Base-by-base conservation (phyloP, 352 stramenopile genomes). In the Phytopythium cucurbitacearum region DNA sequence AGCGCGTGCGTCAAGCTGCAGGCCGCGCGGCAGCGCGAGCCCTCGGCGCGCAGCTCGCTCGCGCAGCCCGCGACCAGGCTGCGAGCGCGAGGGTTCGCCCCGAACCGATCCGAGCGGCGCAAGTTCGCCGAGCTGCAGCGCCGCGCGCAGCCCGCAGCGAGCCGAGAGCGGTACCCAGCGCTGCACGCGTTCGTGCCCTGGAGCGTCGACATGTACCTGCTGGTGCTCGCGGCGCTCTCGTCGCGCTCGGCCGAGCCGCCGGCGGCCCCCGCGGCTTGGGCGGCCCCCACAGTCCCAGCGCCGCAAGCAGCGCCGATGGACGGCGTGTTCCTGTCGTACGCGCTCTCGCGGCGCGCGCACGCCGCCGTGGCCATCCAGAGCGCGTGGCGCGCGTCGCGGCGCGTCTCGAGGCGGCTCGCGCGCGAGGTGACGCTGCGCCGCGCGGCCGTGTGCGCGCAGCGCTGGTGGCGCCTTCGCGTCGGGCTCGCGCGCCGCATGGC, bases 181-280 rank as follows among this genome's bases (percentile, higher is more conserved):
- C 84, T 91, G 64, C 69, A 58, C 21, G 80, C 85, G 40, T 82
- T 91, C 28, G 66, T 91, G 32, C 77, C 77, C 2, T 89, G 73
- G 73, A 91, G 76, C 9, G 78, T 91, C 51, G 80, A 89, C 48
- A 91, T 91, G 80, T 85, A 89, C 39, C 39, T 87, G 57, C 76
- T 85, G 40, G 67, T 91, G 37, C 69, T 83, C 50, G 48, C 71
- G 4, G 67, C 62, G 43, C 63, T 83, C n/a, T 37, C 36, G 21
- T 28, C 21, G 21, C 21, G 21, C 21, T 71, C 1, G 59, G 62
- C 48, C 59, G 59, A 8, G 64, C 64, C 0, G 59, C 65, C 28
- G 1, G 21, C 21, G 21, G 21, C 21, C 21, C 21, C 28, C 16
- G 13, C 15, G 49, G 28, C 44, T 21, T n/a, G n/a, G n/a, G n/a